Evolutionary conservation across 1,284 basidiomycete species (phyloP), one percentile per base, ranked within the genome.

Genomic region (Leccinum solheimii): DNA sequence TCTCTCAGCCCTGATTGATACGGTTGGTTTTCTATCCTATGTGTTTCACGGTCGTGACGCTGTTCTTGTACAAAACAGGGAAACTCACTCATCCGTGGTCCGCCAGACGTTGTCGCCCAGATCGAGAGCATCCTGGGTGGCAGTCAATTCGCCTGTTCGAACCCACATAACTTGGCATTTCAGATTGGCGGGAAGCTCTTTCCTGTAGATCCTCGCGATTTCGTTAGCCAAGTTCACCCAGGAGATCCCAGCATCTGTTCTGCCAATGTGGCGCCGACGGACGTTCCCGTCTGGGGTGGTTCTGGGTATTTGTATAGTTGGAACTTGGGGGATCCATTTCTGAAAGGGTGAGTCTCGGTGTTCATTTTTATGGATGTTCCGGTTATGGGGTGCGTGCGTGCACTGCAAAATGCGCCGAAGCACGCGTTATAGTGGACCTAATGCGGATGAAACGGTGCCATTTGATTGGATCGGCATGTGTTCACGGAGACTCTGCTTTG

Each of bases 131-230:
- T 62, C 19, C 68, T 81, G 0, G 76, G 77, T n/a, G 74, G 75
- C 7, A 68, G 76, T 19, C 73, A 65, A 5, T 78, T 81, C 53
- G 74, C 79, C 2, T 84, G 83, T 70, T 69, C 74, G 6, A 73
- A 75, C 5, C 79, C 85, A 2, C 87, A 87, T 64, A 82, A 72
- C 3, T 72, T 90, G 21, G 74, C 79, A 1, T 90, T 88, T 73
- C 75, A 85, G 65, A 86, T 90, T 56, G 85, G 83, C 26, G 87
- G 87, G 3, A 79, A 78, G 68, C 72, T 81, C 60, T 90, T 90
- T 75, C 81, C 85, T 5, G 79, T 88, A 38, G 88, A 89, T 70
- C 84, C 87, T 30, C 81, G 86, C 40, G 87, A 90, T 71, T 86
- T 90, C 63, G 72, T 82, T 13, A 69, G 74, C 6, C 81, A 81